These are phyloP conservation scores for Elaeagnus macrophylla DNA, from an alignment of 306 rosid species.

Conservation along the genomic window DNA sequence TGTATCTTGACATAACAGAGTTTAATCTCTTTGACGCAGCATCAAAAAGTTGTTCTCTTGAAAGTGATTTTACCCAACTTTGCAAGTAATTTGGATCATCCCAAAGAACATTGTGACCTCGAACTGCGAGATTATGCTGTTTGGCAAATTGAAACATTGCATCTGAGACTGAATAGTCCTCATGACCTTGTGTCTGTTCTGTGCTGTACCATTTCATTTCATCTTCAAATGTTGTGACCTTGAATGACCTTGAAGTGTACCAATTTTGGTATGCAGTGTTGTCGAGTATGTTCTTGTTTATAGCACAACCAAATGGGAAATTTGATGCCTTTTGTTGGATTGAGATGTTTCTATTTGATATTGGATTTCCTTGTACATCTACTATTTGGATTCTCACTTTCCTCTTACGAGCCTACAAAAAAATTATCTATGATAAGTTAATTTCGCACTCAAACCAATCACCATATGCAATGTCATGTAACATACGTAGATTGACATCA, in stretches of 20 bases:
- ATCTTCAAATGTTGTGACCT: constrained; percentile 50
- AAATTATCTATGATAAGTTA: too few relatives aligned
- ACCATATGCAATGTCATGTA: too few relatives aligned
- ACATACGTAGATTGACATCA: too few relatives aligned
- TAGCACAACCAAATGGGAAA: constrained; percentile 57
- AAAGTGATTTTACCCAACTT: constrained; percentile 51
- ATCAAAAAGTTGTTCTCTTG: constrained; percentile 11
- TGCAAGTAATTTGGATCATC: constrained; percentile 43
- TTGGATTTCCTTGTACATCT: constrained; percentile 40
- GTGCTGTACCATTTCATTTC: constrained; percentile 85
- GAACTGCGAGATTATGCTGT: constrained; percentile 31
- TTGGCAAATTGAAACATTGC: constrained; percentile 47
- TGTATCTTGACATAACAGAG: constrained; percentile 43
- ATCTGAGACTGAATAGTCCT: constrained; percentile 38
- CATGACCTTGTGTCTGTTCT: constrained; percentile 29
- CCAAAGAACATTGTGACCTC: constrained; percentile 73
- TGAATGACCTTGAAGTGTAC: constrained; percentile 58
- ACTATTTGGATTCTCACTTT: constrained; percentile 34
- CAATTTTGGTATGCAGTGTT: constrained; percentile 48
- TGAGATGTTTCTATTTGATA: constrained; percentile 37
- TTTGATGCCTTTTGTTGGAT: constrained; percentile 9
- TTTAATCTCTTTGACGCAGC: constrained; percentile 33
- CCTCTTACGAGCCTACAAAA: constrained; percentile 44
- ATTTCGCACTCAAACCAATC: too few relatives aligned
- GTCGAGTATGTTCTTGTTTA: constrained; percentile 42